These are phyloP conservation scores for Backusella mclennaniae DNA, from an alignment of 192 early-diverging fungal species.

Conservation along the genomic window DNA sequence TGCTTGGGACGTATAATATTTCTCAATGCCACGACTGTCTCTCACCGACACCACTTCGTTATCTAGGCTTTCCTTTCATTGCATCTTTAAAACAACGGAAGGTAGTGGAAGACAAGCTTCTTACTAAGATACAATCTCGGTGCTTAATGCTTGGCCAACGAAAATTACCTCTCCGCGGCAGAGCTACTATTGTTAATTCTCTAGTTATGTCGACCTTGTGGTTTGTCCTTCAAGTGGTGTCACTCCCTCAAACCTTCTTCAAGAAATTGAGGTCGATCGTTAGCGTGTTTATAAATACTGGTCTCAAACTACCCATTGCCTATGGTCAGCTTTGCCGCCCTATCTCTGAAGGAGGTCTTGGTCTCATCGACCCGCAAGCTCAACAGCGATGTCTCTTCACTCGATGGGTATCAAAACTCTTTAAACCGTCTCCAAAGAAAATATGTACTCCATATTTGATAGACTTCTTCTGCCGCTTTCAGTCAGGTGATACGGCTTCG, in stretches of 20 bases:
- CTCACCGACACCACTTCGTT: background rate
- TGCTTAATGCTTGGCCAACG: background rate
- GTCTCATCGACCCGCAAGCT: background rate
- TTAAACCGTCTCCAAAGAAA: background rate
- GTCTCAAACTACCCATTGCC: too few relatives aligned
- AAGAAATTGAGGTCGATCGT: background rate
- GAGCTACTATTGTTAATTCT: background rate
- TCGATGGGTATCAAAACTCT: background rate
- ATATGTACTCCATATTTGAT: background rate
- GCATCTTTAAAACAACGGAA: background rate
- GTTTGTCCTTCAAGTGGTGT: background rate
- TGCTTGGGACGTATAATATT: background rate
- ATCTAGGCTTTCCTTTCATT: background rate
- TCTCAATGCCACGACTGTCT: background rate
- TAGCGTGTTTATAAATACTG: too few relatives aligned
- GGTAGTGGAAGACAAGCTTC: background rate
- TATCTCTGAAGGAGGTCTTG: background rate
- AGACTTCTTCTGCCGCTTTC: background rate
- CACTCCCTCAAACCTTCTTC: background rate
- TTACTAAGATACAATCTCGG: background rate
- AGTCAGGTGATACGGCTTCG: background rate
- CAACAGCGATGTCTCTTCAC: background rate
- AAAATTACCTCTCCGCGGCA: background rate
- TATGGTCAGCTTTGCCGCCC: background rate
- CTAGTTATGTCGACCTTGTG: background rate